Conservation (phyloP, 441 rosid species). For the Gossypium lobatum region DNA sequence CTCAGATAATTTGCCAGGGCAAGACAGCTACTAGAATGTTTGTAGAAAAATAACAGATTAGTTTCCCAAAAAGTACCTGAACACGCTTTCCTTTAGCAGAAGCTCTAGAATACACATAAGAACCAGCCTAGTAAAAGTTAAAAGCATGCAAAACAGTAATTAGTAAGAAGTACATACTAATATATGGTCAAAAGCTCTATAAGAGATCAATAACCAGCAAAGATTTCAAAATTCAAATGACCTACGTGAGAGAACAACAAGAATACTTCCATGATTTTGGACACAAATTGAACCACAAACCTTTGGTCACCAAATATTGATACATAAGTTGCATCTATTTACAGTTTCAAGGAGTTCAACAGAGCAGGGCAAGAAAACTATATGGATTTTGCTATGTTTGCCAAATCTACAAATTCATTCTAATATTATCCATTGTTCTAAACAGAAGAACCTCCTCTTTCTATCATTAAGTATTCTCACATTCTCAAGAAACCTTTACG, state of each 20-base stretch:
- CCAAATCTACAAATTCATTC: not conserved
- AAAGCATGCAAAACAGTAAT: not conserved
- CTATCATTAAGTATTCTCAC: not conserved
- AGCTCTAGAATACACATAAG: conserved; percentile 85
- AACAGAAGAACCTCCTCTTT: not conserved
- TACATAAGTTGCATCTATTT: not conserved
- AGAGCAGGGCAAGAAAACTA: not conserved
- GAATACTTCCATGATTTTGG: not conserved
- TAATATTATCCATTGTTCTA: not conserved
- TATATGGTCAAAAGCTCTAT: not conserved
- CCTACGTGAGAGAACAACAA: not conserved
- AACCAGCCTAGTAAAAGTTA: conserved; percentile 61
- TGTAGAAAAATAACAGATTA: not conserved
- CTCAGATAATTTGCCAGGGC: conserved; percentile 6
- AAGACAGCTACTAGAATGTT: not conserved
- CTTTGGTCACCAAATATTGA: not conserved
- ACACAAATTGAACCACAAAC: not conserved
- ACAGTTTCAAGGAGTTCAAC: not conserved
- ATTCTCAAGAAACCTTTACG: not conserved
- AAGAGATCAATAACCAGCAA: not conserved
- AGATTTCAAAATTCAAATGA: not conserved
- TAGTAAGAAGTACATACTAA: not conserved
- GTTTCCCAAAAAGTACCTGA: conserved; percentile 47
- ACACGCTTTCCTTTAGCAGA: conserved; percentile 90
- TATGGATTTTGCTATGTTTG: not conserved